Evolutionary conservation across 2,329 filamentous ascomycete species (phyloP).

Genomic region (Talaromyces piceae): DNA sequence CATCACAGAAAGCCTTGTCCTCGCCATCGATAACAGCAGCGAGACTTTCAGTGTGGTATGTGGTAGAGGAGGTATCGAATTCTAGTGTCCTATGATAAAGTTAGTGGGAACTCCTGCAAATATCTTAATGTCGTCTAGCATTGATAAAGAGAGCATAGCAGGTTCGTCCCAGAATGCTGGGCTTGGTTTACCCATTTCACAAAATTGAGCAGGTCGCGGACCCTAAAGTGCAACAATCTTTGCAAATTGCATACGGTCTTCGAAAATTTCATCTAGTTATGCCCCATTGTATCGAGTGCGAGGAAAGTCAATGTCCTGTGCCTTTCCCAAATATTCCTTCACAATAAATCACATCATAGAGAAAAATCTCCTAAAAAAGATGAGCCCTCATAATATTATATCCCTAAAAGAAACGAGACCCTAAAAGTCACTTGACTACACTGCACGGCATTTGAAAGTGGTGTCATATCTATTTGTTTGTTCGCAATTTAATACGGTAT

Average conservation of each 20-base stretch:
- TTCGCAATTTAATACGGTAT: too few species aligned
- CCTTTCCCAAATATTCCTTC: neutral
- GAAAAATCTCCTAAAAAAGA: too few species aligned
- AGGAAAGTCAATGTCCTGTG: neutral
- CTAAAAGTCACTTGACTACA: too few species aligned
- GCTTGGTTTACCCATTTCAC: neutral
- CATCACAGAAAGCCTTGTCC: conserved; percentile 4
- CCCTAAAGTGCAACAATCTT: neutral
- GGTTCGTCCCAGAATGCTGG: conserved; percentile 1
- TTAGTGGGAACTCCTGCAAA: neutral
- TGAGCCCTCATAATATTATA: too few species aligned
- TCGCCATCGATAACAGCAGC: neutral
- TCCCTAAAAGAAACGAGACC: too few species aligned
- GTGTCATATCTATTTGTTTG: too few species aligned
- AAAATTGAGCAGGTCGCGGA: neutral
- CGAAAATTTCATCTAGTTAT: conserved; percentile 1
- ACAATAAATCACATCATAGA: too few species aligned
- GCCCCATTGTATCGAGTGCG: neutral
- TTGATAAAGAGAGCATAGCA: neutral
- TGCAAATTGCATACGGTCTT: conserved; percentile 4
- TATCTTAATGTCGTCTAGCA: neutral
- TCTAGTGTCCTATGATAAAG: neutral
- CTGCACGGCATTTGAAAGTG: too few species aligned
- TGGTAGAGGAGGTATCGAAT: neutral
- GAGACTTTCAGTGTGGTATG: conserved; percentile 1